phyloP scores from a whole-genome alignment of 441 rosid genomes.

The Bruguiera hainesii region DNA sequence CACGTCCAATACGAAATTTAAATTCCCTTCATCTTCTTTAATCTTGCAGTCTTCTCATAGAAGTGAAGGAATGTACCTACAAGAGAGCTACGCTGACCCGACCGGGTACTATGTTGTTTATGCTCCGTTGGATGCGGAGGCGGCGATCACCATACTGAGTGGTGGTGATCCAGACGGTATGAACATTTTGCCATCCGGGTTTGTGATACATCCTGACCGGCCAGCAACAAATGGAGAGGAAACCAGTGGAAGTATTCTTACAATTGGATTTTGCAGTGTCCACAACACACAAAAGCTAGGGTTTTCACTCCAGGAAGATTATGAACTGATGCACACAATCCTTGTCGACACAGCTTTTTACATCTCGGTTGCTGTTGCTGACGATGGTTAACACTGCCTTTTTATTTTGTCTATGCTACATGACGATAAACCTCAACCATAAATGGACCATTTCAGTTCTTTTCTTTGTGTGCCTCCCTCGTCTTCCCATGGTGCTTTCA shows the following conservation, averaged over 20 bases:
- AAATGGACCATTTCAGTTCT: too few relatives aligned
- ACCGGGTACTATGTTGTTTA: slow-evolving; percentile 34
- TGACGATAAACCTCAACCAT: too few relatives aligned
- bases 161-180: slow-evolving; percentile 32
- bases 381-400: too few relatives aligned
- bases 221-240: slow-evolving; percentile 7
- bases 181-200: slow-evolving; percentile 41
- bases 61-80: slow-evolving; percentile 31
- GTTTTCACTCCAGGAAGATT: too few relatives aligned
- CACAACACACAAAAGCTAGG: too few relatives aligned
- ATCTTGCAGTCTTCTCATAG: slow-evolving; percentile 19
- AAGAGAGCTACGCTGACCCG: slow-evolving; percentile 35
- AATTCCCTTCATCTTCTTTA: neutral
- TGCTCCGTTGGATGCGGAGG: slow-evolving; percentile 34
- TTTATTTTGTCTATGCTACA: too few relatives aligned
- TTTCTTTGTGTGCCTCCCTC: too few relatives aligned
- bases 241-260: slow-evolving; percentile 33
- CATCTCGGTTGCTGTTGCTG: too few relatives aligned
- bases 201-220: slow-evolving; percentile 37
- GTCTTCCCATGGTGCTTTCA: too few relatives aligned
- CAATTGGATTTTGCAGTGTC: slow-evolving; percentile 27
- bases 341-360: too few relatives aligned
- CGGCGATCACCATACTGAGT: slow-evolving; percentile 26
- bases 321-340: too few relatives aligned
- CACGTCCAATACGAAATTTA: neutral